Base-by-base conservation (phyloP, 306 rosid genomes). In the Aeschynomene evenia region DNA sequence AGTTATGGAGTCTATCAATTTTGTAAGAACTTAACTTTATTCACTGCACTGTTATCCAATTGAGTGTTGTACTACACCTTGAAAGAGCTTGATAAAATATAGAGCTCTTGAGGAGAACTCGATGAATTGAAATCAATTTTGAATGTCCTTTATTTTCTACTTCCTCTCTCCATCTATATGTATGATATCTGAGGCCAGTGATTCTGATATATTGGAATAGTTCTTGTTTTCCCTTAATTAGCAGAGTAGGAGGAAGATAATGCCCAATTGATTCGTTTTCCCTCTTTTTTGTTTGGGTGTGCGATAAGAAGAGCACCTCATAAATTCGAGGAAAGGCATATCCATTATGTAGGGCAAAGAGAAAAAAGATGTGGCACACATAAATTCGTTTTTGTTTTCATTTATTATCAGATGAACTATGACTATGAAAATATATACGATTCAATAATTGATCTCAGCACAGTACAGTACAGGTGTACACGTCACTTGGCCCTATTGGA, bases 21-120 rank as follows among this genome's bases (percentile, higher is more conserved):
- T 66, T 66, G 46, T 66, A 29, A 29, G 13, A 66, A 11, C 31
- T 66, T 66, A 13, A 66, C 18, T 66, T 43, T 65, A 14, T 20
- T 1, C 28, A 9, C 26, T n/a, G 42, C 26, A 43, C 10, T 64
- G 15, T 45, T 63, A 31, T 14, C 43, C 13, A 14, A 11, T 37
- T 37, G 43, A 37, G 43, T 37, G 43, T 37, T 37, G 43, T 37
- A 11, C 43, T 9, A 37, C 43, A 37, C n/a, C 16, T 37, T 43
- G 10, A 43, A 43, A 26, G 28, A 64, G 20, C 12, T 34, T 45
- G 56, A 18, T 53, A 64, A 4, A 42, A 24, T 64, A 15, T 16
- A 3, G 0, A 16, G 53, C 53, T 46, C 22, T 31, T 31, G 22
- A 15, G 53, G 1, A 15, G 4, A 46, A 46, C 23, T 46, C 13